Percentiles rank a stretch among this genome's conserved stretches.
Evolutionary conservation across 2,329 filamentous ascomycete genomes (phyloP).

Genomic region (Gaeumannomyces sp.): DNA sequence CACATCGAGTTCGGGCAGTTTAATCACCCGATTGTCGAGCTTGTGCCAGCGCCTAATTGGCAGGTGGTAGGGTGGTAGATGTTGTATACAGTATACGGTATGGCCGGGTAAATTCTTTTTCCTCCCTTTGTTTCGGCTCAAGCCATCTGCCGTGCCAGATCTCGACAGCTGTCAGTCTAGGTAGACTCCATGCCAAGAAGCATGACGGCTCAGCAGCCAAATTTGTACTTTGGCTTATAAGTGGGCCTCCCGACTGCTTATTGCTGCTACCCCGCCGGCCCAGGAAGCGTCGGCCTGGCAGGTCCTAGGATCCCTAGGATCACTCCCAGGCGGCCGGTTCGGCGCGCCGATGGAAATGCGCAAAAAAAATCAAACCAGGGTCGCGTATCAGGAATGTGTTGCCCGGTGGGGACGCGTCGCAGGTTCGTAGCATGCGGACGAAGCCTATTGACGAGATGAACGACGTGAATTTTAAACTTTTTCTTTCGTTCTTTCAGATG

Average conservation of each 20-base stretch:
- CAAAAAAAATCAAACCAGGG: background rate
- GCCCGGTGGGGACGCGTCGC: background rate
- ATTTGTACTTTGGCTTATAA: background rate
- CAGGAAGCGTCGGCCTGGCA: background rate
- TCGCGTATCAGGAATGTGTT: background rate
- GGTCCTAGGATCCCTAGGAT: background rate
- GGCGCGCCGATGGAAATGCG: background rate
- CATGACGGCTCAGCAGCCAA: background rate
- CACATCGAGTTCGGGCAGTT: background rate
- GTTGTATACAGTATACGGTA: background rate
- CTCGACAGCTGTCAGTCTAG: background rate
- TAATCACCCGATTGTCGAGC: background rate
- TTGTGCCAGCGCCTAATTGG: no score
- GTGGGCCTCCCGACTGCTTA: background rate
- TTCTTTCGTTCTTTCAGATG: background rate
- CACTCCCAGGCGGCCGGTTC: background rate
- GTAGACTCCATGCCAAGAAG: no score
- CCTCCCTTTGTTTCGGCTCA: background rate
- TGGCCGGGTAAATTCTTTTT: background rate
- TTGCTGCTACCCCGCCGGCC: background rate
- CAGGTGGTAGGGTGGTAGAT: background rate
- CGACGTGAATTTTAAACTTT: background rate
- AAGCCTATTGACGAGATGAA: slow-evolving; percentile 1
- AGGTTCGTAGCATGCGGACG: background rate
- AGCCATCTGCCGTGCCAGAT: background rate